Evolutionary conservation across 768 basidiomycete species (phyloP).

Genomic region (Podaxis carcinomalis): DNA sequence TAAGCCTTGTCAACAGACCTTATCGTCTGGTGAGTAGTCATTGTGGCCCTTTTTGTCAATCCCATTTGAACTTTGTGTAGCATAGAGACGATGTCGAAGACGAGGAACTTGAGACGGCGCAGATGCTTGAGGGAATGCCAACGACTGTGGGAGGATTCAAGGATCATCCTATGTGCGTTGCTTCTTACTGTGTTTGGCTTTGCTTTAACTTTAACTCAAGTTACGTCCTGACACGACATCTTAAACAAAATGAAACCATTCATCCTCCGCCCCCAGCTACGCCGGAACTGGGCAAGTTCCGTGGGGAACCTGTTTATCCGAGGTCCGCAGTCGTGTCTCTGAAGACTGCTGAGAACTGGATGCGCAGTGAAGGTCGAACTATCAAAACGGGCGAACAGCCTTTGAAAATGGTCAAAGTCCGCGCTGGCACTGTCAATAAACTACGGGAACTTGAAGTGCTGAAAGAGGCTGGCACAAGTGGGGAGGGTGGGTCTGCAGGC

Average conservation of each 20-base stretch:
- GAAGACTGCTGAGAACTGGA: conserved; percentile 93
- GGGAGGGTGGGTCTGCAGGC: conserved; percentile 19
- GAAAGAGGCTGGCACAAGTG: conserved; percentile 33
- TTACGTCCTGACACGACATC: conserved; percentile 77
- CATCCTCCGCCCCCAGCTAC: conserved; percentile 59
- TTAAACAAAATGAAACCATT: conserved; percentile 84
- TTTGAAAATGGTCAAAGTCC: conserved; percentile 84
- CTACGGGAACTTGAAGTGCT: conserved; percentile 60
- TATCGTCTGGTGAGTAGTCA: conserved; percentile 71
- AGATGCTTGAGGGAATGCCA: conserved; percentile 91
- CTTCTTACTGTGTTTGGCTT: neutral
- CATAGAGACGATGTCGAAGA: conserved; percentile 92
- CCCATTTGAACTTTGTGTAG: conserved; percentile 36
- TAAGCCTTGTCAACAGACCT: conserved; percentile 60
- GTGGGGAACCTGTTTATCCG: conserved; percentile 89
- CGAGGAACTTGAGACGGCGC: conserved; percentile 73
- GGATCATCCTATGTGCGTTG: conserved; percentile 81
- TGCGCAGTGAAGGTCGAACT: conserved; percentile 73
- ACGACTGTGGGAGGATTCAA: conserved; percentile 89
- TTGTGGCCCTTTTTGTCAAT: conserved; percentile 11
- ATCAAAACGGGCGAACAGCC: conserved; percentile 76
- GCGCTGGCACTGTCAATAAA: conserved; percentile 75
- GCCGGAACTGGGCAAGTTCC: conserved; percentile 85
- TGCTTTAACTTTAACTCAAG: conserved; percentile 10
- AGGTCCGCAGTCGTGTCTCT: conserved; percentile 79